Percentiles rank a stretch among this genome's conserved stretches.
These are phyloP conservation scores for Pulveroboletus sp. DNA, from an alignment of 768 basidiomycete species.

Conservation along the genomic window DNA sequence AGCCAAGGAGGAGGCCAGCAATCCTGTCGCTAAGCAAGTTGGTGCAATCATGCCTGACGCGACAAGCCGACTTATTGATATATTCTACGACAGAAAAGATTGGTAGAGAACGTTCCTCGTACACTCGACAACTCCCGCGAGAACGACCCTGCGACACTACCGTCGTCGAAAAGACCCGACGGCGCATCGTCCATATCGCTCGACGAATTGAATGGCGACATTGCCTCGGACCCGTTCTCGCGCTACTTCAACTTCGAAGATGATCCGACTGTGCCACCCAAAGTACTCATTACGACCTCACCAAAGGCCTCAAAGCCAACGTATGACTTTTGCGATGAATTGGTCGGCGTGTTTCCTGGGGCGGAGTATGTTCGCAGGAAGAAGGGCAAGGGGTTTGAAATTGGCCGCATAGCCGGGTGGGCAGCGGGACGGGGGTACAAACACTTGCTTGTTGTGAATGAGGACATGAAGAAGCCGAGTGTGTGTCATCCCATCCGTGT, in stretches of 20 bases:
- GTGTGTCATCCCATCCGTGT: conserved; percentile 29
- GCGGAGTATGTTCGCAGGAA: conserved; percentile 84
- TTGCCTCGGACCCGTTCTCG: conserved; percentile 72
- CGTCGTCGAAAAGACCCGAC: conserved; percentile 29
- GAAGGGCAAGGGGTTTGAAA: conserved; percentile 85
- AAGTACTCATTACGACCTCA: conserved; percentile 87
- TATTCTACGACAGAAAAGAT: conserved; percentile 62
- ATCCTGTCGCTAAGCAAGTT: conserved; percentile 78
- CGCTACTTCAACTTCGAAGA: conserved; percentile 66
- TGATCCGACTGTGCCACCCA: conserved; percentile 72
- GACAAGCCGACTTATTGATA: background rate
- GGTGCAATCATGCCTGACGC: conserved; percentile 15
- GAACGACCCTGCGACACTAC: conserved; percentile 51
- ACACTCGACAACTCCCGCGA: conserved; percentile 94
- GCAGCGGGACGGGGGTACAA: conserved; percentile 84
- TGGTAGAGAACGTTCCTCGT: conserved; percentile 78
- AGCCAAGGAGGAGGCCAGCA: conserved; percentile 70
- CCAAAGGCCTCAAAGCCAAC: conserved; percentile 83
- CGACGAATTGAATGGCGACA: conserved; percentile 62
- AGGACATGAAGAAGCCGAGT: conserved; percentile 94
- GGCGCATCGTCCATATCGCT: conserved; percentile 35
- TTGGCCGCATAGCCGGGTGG: conserved; percentile 91
- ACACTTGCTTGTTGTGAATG: conserved; percentile 89
- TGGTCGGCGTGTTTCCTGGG: conserved; percentile 86
- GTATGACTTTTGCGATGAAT: conserved; percentile 89